A percentile compares a stretch with the other conserved stretches of the same genome.
Conservation (phyloP, 495 filamentous ascomycete genomes). For the Cryomyces minteri region DNA sequence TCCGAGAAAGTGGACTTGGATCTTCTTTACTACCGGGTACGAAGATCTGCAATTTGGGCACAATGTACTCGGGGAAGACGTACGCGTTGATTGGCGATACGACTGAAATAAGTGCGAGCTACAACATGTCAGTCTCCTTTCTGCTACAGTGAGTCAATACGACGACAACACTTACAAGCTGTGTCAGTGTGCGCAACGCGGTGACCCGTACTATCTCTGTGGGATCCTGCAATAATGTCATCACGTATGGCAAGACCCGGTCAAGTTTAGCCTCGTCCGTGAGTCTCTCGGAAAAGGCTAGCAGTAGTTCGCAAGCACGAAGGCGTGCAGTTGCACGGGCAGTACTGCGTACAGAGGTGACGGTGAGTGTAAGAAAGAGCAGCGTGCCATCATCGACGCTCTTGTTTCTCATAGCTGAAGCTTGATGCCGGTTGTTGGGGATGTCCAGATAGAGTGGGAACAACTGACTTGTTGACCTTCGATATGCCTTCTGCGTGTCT, state of each 20-base stretch:
- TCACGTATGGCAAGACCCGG: constrained; percentile 77
- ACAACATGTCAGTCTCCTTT: neutral
- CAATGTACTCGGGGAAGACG: constrained; percentile 87
- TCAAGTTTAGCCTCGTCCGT: constrained; percentile 97
- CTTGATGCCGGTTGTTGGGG: constrained; percentile 58
- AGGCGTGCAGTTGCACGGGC: constrained; percentile 71
- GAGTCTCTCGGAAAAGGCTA: constrained; percentile 79
- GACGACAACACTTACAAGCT: constrained; percentile 31
- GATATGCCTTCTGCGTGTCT: neutral
- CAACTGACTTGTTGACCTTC: constrained; percentile 16
- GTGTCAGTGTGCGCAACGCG: constrained; percentile 69
- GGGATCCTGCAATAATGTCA: constrained; percentile 62
- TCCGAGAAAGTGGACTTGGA: constrained; percentile 53
- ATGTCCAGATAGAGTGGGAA: constrained; percentile 78
- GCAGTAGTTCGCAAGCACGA: constrained; percentile 78
- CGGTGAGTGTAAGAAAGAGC: constrained; percentile 77
- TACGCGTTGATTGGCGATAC: constrained; percentile 91
- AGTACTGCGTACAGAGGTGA: constrained; percentile 75
- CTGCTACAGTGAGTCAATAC: neutral
- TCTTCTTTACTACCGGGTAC: constrained; percentile 35
- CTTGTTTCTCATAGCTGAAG: constrained; percentile 20
- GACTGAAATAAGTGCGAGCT: constrained; percentile 64
- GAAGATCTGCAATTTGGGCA: constrained; percentile 62
- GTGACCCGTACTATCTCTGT: constrained; percentile 67
- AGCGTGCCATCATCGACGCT: constrained; percentile 73